phyloP scores from a whole-genome alignment of 2,329 filamentous ascomycete genomes.

The Grosmannia clavigera region DNA sequence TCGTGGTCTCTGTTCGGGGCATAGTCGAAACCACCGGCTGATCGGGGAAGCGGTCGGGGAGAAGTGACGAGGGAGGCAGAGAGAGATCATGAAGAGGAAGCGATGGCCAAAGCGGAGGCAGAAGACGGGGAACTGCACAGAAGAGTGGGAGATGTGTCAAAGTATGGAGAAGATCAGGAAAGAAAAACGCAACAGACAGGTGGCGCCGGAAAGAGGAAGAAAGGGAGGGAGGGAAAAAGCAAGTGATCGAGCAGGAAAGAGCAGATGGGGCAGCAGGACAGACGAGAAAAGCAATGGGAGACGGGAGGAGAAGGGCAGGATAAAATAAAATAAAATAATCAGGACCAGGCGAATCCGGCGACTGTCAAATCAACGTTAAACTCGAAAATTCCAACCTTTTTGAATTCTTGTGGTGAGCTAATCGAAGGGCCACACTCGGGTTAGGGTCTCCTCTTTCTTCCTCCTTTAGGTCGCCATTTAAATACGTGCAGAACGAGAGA shows the following conservation, averaged over 20 bases:
- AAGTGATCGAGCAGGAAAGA: background rate
- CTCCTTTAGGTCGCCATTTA: background rate
- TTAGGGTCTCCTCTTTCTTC: constrained; percentile 3
- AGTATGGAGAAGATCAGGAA: background rate
- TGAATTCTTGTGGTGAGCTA: constrained; percentile 6
- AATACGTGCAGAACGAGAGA: background rate
- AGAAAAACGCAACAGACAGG: background rate
- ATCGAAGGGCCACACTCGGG: background rate
- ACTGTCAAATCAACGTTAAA: background rate
- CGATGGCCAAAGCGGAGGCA: background rate
- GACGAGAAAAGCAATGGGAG: constrained; percentile 1
- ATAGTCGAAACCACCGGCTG: background rate
- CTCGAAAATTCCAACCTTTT: background rate
- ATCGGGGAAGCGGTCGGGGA: background rate
- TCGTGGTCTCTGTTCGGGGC: background rate
- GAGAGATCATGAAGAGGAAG: background rate
- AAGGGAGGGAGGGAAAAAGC: background rate
- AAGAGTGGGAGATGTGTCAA: background rate
- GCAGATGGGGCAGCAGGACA: constrained; percentile 1
- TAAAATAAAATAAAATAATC: background rate
- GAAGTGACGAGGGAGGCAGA: background rate
- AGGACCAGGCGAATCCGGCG: background rate
- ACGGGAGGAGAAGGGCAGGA: background rate
- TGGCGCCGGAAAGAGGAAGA: background rate
- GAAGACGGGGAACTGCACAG: background rate